phyloP scores from a whole-genome alignment of 176 grass and related monocot genomes.

The Carex parvula region DNA sequence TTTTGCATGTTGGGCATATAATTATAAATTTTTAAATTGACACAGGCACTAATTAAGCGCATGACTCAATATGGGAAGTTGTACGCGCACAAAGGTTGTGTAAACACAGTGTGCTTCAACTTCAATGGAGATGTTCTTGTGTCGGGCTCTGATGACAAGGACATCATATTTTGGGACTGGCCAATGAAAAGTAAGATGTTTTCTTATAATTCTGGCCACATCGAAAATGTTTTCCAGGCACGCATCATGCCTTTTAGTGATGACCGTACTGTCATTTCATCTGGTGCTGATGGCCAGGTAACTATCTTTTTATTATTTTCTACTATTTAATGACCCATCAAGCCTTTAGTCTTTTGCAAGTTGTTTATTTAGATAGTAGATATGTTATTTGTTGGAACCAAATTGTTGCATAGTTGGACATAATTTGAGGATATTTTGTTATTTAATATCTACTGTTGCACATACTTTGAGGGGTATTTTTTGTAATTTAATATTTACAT shows the following conservation, averaged over 20 bases:
- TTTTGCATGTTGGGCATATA: constrained; percentile 6
- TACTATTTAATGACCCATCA: not conserved
- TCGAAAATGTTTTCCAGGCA: constrained; percentile 70
- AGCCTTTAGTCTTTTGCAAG: not conserved
- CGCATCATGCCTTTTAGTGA: constrained; percentile 75
- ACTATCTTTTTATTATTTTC: constrained; percentile 23
- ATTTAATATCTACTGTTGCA: constrained; percentile 20
- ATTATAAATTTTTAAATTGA: constrained; percentile 6
- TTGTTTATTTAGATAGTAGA: not conserved
- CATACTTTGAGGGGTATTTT: not conserved
- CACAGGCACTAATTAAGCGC: constrained; percentile 48
- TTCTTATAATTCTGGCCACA: constrained; percentile 69
- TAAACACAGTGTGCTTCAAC: constrained; percentile 82
- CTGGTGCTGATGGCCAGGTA: constrained; percentile 78
- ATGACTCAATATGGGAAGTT: constrained; percentile 61
- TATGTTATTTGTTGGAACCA: not conserved
- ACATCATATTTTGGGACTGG: constrained; percentile 92
- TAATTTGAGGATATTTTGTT: not conserved
- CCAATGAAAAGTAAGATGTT: constrained; percentile 44
- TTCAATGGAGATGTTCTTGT: constrained; percentile 57
- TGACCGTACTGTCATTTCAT: constrained; percentile 57
- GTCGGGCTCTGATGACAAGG: constrained; percentile 70
- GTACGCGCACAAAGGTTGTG: constrained; percentile 62
- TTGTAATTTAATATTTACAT: not conserved
- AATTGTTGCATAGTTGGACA: constrained; percentile 21